Evolutionary conservation across 2,329 filamentous ascomycete species (phyloP), one percentile per base, ranked within the genome.

Genomic region (Paracamarosporium sp.): DNA sequence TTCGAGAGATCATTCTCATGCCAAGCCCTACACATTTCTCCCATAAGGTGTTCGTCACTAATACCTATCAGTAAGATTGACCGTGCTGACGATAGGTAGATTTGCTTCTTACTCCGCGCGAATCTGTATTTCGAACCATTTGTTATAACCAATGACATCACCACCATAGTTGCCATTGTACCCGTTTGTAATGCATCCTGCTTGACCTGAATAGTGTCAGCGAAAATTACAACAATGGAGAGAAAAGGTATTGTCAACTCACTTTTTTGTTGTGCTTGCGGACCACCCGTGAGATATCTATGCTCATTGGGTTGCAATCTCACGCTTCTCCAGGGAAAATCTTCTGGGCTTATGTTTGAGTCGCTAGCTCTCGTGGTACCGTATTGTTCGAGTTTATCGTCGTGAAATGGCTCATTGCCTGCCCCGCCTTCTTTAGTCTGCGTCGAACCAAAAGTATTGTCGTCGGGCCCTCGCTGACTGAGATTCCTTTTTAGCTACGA

Each of bases 291-390:
- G 30, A 31, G 30, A 6, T 31, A 31, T 31, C 30, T 31, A 31
- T 6, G 30, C 8, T 31, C n/a, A 12, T 7, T 3, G 11, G 40
- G 25, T 24, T 44, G n/a, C 20, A 44, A 44, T 44, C 9, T 5
- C 11, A 27, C 5, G 17, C 40, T 44, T 44, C 40, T 44, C 40
- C 40, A 44, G 40, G 40, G 40, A 24, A 44, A 44, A 20, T 44
- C 40, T 44, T 44, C 40, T 44, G 40, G 40, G 40, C 40, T 44
- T 27, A 44, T 44, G 8, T 44, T 44, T 5, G 25, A 2, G 40
- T 44, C 40, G 40, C 40, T 44, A 44, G 40, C 40, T 44, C 40
- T 44, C 40, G 40, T 22, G 25, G 40, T 44, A 44, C 40, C 40
- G 24, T 44, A 44, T 44, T 44, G 25, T 1, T 44, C 4, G 9